Evolutionary conservation across 176 grass and related monocot species (phyloP).

Genomic region (Elymus sibiricus): DNA sequence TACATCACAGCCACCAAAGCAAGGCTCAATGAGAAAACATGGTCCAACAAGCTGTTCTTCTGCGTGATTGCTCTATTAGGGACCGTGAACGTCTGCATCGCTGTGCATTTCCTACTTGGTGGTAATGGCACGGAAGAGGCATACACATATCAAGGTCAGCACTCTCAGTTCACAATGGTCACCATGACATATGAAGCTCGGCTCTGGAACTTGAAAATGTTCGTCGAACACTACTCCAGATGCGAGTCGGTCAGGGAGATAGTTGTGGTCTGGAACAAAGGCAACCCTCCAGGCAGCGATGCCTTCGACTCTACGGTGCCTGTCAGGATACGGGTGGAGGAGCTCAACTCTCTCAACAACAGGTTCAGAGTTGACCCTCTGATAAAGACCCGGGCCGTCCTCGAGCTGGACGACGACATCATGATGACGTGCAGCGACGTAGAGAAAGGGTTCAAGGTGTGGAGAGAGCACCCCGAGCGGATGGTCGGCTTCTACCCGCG

Average conservation of each 20-base stretch:
- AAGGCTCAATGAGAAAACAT: constrained; percentile 68
- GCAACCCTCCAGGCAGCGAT: constrained; percentile 52
- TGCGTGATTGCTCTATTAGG: constrained; percentile 52
- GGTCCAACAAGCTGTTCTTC: constrained; percentile 66
- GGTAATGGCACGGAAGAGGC: constrained; percentile 84
- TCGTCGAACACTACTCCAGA: constrained; percentile 87
- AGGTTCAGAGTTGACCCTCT: constrained; percentile 79
- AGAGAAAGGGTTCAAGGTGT: constrained; percentile 93
- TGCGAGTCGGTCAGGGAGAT: constrained; percentile 96
- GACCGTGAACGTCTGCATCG: constrained; percentile 58
- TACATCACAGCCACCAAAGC: constrained; percentile 55
- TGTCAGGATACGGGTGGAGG: constrained; percentile 82
- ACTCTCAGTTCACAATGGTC: constrained; percentile 87
- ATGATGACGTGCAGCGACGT: constrained; percentile 98
- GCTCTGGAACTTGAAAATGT: constrained; percentile 93
- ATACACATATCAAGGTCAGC: constrained; percentile 67
- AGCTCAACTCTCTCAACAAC: constrained; percentile 92
- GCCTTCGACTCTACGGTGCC: constrained; percentile 87
- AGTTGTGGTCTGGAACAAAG: constrained; percentile 98
- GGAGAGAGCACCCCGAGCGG: constrained; percentile 87
- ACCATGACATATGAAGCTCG: constrained; percentile 99
- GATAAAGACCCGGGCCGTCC: constrained; percentile 86
- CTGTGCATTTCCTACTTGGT: constrained; percentile 78
- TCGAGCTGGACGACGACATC: constrained; percentile 98
- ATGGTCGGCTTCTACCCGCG: constrained; percentile 94